These are phyloP conservation scores for Starmerella floris DNA, from an alignment of 805 yeast genomes.

Conservation along the genomic window DNA sequence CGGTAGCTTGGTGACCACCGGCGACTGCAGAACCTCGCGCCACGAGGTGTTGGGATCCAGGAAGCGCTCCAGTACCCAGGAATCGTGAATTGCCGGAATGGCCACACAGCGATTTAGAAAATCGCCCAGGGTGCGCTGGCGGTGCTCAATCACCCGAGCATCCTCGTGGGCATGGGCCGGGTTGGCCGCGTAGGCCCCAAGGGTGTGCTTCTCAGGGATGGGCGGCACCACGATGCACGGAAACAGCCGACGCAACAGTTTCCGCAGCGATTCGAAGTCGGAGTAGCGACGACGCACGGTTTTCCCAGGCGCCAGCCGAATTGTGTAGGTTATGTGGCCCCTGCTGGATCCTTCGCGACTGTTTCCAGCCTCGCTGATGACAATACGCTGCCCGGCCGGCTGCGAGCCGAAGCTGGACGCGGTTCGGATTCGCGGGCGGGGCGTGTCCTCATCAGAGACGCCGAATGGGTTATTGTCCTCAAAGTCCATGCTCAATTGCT, in stretches of 20 bases:
- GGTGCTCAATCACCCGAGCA: conserved; percentile 40
- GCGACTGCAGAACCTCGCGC: conserved; percentile 54
- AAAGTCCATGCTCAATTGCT: conserved; percentile 24
- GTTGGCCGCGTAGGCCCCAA: conserved; percentile 36
- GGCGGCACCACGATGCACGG: conserved; percentile 86
- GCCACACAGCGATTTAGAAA: conserved; percentile 65
- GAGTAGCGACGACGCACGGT: conserved; percentile 75
- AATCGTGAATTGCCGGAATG: conserved; percentile 42
- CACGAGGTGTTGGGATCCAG: conserved; percentile 76
- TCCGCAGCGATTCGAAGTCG: conserved; percentile 77
- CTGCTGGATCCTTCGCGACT: conserved; percentile 66
- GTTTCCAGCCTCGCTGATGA: conserved; percentile 70
- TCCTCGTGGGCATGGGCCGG: conserved; percentile 36
- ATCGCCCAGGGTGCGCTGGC: conserved; percentile 60
- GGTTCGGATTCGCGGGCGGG: conserved; percentile 5
- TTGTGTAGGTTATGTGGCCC: conserved; percentile 73
- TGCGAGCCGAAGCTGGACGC: background rate
- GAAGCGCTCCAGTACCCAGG: conserved; percentile 58
- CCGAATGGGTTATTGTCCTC: conserved; percentile 37
- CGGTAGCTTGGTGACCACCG: conserved; percentile 44
- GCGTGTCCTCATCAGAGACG: conserved; percentile 21
- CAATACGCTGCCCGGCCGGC: conserved; percentile 7
- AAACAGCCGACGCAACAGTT: conserved; percentile 51
- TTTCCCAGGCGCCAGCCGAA: conserved; percentile 42
- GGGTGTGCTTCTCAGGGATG: conserved; percentile 73